These are phyloP conservation scores for Sclerotinia nivalis DNA, from an alignment of 2,329 filamentous ascomycete species.

Conservation along the genomic window DNA sequence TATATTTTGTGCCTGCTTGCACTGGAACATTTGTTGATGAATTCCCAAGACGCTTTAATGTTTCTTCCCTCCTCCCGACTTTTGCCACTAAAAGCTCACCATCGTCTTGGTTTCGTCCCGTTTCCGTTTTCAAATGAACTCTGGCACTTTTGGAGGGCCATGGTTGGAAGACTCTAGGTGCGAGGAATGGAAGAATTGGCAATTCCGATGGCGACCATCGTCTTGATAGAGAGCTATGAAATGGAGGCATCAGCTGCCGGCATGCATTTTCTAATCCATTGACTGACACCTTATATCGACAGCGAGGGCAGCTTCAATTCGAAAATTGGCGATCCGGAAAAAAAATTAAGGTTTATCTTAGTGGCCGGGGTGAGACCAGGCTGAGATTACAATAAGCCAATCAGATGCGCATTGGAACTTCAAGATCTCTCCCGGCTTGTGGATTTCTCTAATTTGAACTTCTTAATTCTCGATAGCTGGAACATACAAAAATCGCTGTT, in stretches of 20 bases:
- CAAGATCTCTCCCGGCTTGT: conserved; percentile 18
- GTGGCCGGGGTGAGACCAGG: conserved; percentile 16
- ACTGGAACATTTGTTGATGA: background rate
- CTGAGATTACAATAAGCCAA: conserved; percentile 16
- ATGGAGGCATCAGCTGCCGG: conserved; percentile 40
- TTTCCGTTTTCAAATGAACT: conserved; percentile 20
- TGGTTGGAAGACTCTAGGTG: conserved; percentile 40
- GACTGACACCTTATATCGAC: background rate
- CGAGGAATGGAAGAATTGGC: conserved; percentile 40
- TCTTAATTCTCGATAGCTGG: background rate
- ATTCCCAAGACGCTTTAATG: background rate
- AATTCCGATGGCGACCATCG: conserved; percentile 38
- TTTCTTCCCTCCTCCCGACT: background rate
- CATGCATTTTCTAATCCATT: conserved; percentile 25
- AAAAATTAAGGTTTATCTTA: conserved; percentile 18
- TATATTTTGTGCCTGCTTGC: background rate
- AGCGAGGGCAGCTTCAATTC: background rate
- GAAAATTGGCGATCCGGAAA: conserved; percentile 11
- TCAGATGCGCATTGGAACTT: conserved; percentile 12
- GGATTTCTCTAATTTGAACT: background rate
- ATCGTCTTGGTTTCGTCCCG: background rate
- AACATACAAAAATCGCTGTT: background rate
- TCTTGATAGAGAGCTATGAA: conserved; percentile 32
- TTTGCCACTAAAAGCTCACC: background rate
- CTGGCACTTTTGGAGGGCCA: conserved; percentile 34